These are phyloP conservation scores for Vicia villosa DNA, from an alignment of 306 rosid species.

Conservation along the genomic window DNA sequence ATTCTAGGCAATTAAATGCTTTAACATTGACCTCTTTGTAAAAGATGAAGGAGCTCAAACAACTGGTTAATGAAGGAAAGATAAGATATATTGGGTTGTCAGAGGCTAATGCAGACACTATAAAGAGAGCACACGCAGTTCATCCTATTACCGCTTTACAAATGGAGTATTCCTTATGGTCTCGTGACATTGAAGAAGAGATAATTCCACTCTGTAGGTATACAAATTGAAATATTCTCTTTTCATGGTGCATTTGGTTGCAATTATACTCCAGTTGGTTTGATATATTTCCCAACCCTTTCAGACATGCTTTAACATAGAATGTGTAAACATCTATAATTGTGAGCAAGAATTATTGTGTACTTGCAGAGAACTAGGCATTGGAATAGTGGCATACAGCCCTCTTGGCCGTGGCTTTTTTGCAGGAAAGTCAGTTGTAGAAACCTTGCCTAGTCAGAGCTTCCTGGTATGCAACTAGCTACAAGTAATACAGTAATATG, in stretches of 20 bases:
- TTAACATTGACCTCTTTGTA: constrained; percentile 28
- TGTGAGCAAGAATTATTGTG: constrained; percentile 10
- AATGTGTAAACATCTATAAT: neutral
- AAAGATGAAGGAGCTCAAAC: constrained; percentile 64
- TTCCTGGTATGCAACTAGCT: constrained; percentile 47
- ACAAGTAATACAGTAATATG: constrained; percentile 14
- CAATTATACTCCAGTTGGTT: neutral
- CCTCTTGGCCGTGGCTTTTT: constrained; percentile 80
- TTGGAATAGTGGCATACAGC: constrained; percentile 70
- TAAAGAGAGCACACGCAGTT: constrained; percentile 68
- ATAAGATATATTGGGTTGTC: constrained; percentile 63
- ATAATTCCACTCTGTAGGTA: constrained; percentile 73
- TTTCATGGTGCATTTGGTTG: constrained; percentile 22
- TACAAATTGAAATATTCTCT: neutral
- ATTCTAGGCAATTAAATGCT: neutral
- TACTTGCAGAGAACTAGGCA: constrained; percentile 63
- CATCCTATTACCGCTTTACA: constrained; percentile 80
- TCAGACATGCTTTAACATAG: too few species aligned
- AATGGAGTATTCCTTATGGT: constrained; percentile 77
- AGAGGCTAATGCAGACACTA: constrained; percentile 60
- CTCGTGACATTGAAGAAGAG: constrained; percentile 63
- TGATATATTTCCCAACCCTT: too few species aligned
- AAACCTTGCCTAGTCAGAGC: constrained; percentile 58
- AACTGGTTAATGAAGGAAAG: constrained; percentile 68
- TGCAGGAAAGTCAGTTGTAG: constrained; percentile 64